Evolutionary conservation across 805 yeast genomes (phyloP), one percentile per base, ranked within the genome.

Genomic region (Deakozyma indianensis): DNA sequence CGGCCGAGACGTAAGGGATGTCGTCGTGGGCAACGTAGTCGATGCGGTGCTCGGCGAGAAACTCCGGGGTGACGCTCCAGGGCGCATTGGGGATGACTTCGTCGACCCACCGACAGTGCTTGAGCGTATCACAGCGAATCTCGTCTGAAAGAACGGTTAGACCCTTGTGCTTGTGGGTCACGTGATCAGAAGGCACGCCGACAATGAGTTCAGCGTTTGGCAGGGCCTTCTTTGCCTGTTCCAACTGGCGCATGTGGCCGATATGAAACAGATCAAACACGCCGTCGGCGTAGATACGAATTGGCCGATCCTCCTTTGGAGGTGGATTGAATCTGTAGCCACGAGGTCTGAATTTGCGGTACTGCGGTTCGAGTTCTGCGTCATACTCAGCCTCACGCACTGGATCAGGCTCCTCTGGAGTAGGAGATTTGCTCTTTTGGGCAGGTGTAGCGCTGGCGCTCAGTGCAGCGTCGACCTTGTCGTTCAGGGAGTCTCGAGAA

Each of bases 1-100:
- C 95, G n/a, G 77, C 78, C 22, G 90, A 78, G 1, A 84, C 95
- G 60, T 92, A 92, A 0, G 98, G 98, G 50, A 86, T 68, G 63
- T 92, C 97, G 66, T 92, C 98, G 63, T 92, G 98, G 1, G 98
- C 98, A 49, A 90, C 96, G 57, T 86, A 92, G 62, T 92, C 98
- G 53, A 92, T 86, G 45, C 78, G 68, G 64, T 92, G 95, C 54
- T 81, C 64, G 42, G 68, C 68, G 52, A 92, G 64, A 56, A 92
- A 92, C 41, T 81, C 86, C 45, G 86, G 76, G 2, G 87, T 82
- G 23, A 92, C 87, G 54, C 83, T 75, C 98, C 98, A 92, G 14
- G 98, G 98, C 1, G 96, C 95, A 61, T 84, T 70, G 23, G 90
- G 87, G 45, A 92, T 71, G 23, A 92, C 97, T 62, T 92, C 97